These are phyloP conservation scores for Exophiala viscosa DNA, from an alignment of 2,329 filamentous ascomycete species.

Conservation along the genomic window DNA sequence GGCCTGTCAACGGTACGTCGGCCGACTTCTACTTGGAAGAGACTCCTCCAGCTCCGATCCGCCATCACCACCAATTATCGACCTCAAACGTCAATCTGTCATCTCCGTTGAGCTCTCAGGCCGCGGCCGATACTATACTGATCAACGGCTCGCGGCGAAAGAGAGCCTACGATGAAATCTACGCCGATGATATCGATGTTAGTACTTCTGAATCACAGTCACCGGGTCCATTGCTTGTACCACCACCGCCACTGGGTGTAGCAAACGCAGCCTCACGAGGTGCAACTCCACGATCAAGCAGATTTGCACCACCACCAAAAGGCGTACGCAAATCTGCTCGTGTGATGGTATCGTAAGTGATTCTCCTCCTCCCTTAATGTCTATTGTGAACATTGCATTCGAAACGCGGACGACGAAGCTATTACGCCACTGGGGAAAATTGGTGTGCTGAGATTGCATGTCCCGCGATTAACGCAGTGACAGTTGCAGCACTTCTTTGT, in stretches of 20 bases:
- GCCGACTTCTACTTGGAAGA: constrained; percentile 1
- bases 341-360: constrained; percentile 61
- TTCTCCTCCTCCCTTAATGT: background rate
- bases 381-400: background rate
- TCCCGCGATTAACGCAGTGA: no score
- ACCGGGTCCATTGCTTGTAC: constrained; percentile 27
- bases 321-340: constrained; percentile 56
- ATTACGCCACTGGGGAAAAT: no score
- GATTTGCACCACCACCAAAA: constrained; percentile 51
- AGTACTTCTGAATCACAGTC: constrained; percentile 29
- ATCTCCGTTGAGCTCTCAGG: constrained; percentile 31
- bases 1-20: constrained; percentile 14
- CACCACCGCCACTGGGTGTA: constrained; percentile 43
- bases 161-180: constrained; percentile 28
- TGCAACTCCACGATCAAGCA: constrained; percentile 38
- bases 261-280: constrained; percentile 45
- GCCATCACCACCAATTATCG: constrained; percentile 25
- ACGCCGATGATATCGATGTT: constrained; percentile 27
- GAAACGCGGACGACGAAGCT: no score
- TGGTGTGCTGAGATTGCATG: no score
- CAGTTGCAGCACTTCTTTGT: no score
- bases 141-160: constrained; percentile 28
- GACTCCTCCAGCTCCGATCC: constrained; percentile 20
- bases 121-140: constrained; percentile 39
- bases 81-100: constrained; percentile 33